These are phyloP conservation scores for Spizellomyces sp. DNA, from an alignment of 192 early-diverging fungal species.

Conservation along the genomic window DNA sequence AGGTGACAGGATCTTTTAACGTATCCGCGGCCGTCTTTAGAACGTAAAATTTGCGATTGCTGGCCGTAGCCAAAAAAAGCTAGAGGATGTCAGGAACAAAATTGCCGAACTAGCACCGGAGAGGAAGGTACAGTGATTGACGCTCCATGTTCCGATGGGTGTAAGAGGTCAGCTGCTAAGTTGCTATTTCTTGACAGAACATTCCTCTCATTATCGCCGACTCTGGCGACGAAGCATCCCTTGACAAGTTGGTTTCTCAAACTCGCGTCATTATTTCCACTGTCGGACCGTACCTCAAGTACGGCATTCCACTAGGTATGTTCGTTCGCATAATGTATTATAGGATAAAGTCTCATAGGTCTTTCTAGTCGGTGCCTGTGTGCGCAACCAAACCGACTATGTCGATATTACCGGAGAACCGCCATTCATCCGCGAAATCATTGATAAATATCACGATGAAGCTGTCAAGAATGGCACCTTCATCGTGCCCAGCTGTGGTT, in stretches of 20 bases:
- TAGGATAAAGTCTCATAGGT: background rate
- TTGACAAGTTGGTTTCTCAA: slow-evolving; percentile 63
- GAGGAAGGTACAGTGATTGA: slow-evolving; percentile 38
- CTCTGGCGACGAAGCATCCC: slow-evolving; percentile 53
- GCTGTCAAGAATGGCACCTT: slow-evolving; percentile 66
- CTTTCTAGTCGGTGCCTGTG: slow-evolving; percentile 60
- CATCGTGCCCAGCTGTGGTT: slow-evolving; percentile 85
- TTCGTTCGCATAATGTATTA: background rate
- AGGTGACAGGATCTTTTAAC: background rate
- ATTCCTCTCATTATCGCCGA: slow-evolving; percentile 75
- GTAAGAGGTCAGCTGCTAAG: background rate
- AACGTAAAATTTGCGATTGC: slow-evolving; percentile 74
- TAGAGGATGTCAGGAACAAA: slow-evolving; percentile 56
- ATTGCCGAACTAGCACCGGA: slow-evolving; percentile 56
- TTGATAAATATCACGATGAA: slow-evolving; percentile 64
- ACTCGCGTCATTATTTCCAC: slow-evolving; percentile 79
- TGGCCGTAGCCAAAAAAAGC: slow-evolving; percentile 70
- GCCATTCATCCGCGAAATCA: slow-evolving; percentile 64
- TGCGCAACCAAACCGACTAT: slow-evolving; percentile 77
- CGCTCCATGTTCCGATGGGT: background rate
- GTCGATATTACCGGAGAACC: slow-evolving; percentile 89
- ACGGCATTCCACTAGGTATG: slow-evolving; percentile 65
- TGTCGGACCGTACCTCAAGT: slow-evolving; percentile 77
- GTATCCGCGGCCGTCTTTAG: slow-evolving; percentile 11
- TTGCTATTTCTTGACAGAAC: background rate